Percentiles rank a stretch among this genome's conserved stretches.
phyloP scores from a whole-genome alignment of 1,284 basidiomycete species.

The Pyrrhoderma noxium region DNA sequence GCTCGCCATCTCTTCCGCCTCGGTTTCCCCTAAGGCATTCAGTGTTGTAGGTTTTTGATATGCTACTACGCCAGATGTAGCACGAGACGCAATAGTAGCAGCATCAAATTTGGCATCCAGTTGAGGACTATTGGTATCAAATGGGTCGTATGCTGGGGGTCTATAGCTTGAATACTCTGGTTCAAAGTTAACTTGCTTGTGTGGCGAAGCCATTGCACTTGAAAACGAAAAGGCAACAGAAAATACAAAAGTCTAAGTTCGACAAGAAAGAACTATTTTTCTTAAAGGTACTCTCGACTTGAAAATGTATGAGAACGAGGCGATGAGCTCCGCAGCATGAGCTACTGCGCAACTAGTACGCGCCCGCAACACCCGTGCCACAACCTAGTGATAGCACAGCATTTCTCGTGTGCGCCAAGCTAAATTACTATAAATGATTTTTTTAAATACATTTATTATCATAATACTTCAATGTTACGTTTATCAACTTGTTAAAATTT shows the following conservation, averaged over 20 bases:
- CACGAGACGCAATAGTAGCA: conserved; percentile 8
- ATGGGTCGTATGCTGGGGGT: conserved; percentile 18
- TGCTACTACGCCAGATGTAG: conserved; percentile 15
- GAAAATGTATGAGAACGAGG: background rate
- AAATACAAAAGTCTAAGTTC: no score
- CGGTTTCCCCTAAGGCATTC: conserved; percentile 20
- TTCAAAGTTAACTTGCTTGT: conserved; percentile 14
- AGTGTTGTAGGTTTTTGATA: conserved; percentile 7
- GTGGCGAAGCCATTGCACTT: conserved; percentile 1
- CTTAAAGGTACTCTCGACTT: no score
- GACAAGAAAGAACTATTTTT: no score
- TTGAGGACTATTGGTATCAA: background rate
- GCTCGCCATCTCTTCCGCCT: conserved; percentile 20
- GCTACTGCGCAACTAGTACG: background rate
- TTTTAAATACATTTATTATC: no score
- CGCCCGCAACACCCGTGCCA: background rate
- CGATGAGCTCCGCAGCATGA: conserved; percentile 1
- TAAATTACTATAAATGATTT: background rate
- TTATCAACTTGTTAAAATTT: no score
- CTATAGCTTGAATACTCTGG: conserved; percentile 8
- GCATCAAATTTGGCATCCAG: conserved; percentile 8
- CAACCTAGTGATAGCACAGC: background rate
- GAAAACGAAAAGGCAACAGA: no score
- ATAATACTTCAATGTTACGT: no score
- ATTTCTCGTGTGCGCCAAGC: conserved; percentile 1